These are phyloP conservation scores for Gyromitra esculenta DNA, from an alignment of 2,329 filamentous ascomycete genomes.

Conservation along the genomic window DNA sequence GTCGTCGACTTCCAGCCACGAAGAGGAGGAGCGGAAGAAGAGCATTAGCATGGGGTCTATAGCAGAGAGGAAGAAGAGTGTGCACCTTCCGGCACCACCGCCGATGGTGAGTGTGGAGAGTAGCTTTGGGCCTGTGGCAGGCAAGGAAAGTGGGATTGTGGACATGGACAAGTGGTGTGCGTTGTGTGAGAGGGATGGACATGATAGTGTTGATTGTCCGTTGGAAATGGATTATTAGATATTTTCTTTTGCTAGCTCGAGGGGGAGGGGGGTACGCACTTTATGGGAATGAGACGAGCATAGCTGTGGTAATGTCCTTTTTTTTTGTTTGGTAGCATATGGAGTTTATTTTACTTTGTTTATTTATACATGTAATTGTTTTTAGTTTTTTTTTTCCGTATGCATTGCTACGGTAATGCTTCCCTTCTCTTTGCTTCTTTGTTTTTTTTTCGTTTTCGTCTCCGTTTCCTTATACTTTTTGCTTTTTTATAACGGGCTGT, in stretches of 20 bases:
- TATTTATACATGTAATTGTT: neutral
- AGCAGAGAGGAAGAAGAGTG: conserved; percentile 51
- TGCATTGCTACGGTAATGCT: conserved; percentile 1
- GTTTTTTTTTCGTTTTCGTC: neutral
- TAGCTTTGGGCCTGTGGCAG: conserved; percentile 68
- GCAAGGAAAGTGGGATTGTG: conserved; percentile 79
- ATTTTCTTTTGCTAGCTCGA: neutral
- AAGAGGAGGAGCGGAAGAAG: conserved; percentile 24
- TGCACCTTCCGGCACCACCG: conserved; percentile 53
- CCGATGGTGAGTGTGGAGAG: conserved; percentile 47
- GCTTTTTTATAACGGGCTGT: neutral
- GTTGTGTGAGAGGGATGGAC: conserved; percentile 92
- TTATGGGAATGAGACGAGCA: conserved; percentile 29
- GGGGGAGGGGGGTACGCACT: neutral
- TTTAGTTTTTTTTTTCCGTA: conserved; percentile 13
- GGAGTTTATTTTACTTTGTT: conserved; percentile 2
- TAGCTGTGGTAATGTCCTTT: conserved; percentile 28
- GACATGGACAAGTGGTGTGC: conserved; percentile 96
- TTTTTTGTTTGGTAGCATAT: conserved; percentile 20
- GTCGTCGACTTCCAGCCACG: conserved; percentile 45
- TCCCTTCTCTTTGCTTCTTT: neutral
- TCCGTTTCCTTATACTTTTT: neutral
- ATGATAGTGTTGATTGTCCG: conserved; percentile 94
- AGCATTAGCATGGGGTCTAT: neutral
- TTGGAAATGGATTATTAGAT: conserved; percentile 68